Percentiles rank a stretch among this genome's conserved stretches.
These are phyloP conservation scores for Chrysoporthe cubensis DNA, from an alignment of 2,329 filamentous ascomycete species.

Conservation along the genomic window DNA sequence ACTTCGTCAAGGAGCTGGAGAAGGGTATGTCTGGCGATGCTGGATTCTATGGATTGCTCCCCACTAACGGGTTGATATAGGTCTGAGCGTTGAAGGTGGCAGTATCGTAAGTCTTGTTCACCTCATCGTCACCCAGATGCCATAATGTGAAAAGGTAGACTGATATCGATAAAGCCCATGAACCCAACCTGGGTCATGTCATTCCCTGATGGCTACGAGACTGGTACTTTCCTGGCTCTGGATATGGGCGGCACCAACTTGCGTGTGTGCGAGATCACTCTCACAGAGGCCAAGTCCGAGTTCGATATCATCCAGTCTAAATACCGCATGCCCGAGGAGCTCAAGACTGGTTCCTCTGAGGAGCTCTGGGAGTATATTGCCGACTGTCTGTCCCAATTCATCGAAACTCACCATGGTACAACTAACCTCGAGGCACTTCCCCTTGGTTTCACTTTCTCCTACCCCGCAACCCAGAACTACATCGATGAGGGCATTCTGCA, in stretches of 20 bases:
- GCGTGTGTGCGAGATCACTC: constrained; percentile 88
- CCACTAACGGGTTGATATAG: constrained; percentile 46
- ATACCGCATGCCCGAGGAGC: constrained; percentile 90
- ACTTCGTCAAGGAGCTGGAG: constrained; percentile 85
- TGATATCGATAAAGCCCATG: constrained; percentile 72
- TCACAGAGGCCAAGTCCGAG: constrained; percentile 85
- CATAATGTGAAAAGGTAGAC: neutral
- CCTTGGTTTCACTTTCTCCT: constrained; percentile 95
- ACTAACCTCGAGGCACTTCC: constrained; percentile 67
- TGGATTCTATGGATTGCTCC: neutral
- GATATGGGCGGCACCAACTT: constrained; percentile 98
- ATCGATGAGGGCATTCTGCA: constrained; percentile 92
- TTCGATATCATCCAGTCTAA: constrained; percentile 97
- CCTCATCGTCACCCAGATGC: no score
- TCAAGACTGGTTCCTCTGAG: constrained; percentile 82
- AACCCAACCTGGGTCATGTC: constrained; percentile 96
- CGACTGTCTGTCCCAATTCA: constrained; percentile 88
- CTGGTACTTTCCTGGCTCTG: constrained; percentile 83
- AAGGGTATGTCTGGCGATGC: constrained; percentile 63
- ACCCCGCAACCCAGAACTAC: constrained; percentile 90
- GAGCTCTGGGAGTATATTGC: constrained; percentile 96
- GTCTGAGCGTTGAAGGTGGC: constrained; percentile 83
- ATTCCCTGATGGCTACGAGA: constrained; percentile 84
- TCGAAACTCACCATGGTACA: constrained; percentile 81
- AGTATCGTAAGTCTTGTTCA: constrained; percentile 74